phyloP scores from a whole-genome alignment of 805 yeast genomes.

The Pichia scutulata region DNA sequence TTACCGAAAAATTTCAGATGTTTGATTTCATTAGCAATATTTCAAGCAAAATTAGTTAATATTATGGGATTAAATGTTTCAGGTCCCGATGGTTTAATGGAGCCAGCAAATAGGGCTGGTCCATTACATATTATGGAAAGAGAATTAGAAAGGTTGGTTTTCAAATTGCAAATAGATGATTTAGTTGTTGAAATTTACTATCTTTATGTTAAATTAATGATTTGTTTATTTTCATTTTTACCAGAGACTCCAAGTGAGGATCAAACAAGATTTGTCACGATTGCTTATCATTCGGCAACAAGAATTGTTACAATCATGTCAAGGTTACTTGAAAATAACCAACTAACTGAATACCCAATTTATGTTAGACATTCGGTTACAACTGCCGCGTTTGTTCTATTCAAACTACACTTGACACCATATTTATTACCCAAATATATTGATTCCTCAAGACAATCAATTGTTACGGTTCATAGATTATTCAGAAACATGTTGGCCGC shows the following conservation, averaged over 20 bases:
- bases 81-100: conserved; percentile 83
- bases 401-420: conserved; percentile 76
- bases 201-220: conserved; percentile 68
- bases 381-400: conserved; percentile 68
- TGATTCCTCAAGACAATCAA: conserved; percentile 86
- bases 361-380: conserved; percentile 82
- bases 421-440: conserved; percentile 64
- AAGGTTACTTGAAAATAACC: conserved; percentile 55
- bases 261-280: conserved; percentile 75
- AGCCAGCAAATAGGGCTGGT: conserved; percentile 74
- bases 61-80: conserved; percentile 84
- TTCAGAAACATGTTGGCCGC: conserved; percentile 83
- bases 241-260: conserved; percentile 87
- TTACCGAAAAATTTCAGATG: conserved; percentile 69
- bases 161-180: conserved; percentile 58
- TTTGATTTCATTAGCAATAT: conserved; percentile 64
- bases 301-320: conserved; percentile 73
- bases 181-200: conserved; percentile 69
- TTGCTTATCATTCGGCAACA: conserved; percentile 75
- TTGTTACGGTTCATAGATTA: conserved; percentile 85
- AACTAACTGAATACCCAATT: conserved; percentile 77
- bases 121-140: conserved; percentile 69
- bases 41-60: conserved; percentile 75
- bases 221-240: conserved; percentile 82
- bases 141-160: conserved; percentile 67